Conservation (phyloP, 768 basidiomycete species). For the Lactarius indigo region DNA sequence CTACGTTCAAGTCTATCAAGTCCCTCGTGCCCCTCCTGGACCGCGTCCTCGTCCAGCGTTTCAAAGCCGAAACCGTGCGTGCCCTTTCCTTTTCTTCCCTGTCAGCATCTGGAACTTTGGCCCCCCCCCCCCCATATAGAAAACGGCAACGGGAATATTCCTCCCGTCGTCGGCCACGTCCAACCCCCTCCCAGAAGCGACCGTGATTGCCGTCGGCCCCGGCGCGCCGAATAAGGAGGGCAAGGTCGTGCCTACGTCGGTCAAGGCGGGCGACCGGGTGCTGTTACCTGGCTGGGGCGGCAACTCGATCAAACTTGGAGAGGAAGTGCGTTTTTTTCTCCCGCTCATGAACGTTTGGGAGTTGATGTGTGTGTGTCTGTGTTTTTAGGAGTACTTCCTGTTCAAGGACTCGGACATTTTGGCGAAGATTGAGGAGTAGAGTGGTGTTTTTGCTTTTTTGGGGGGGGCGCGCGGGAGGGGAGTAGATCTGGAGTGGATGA, state of each 20-base stretch:
- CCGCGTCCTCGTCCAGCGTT: conserved; percentile 95
- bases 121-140: too few species aligned
- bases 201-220: conserved; percentile 93
- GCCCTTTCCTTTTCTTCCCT: too few species aligned
- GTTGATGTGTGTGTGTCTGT: not conserved
- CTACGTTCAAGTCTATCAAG: conserved; percentile 95
- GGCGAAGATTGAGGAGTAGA: conserved; percentile 88
- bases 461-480: not conserved
- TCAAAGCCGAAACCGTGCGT: conserved; percentile 92
- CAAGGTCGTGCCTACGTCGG: conserved; percentile 62
- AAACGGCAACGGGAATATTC: conserved; percentile 97
- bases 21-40: conserved; percentile 87
- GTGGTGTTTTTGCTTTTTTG: not conserved
- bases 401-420: conserved; percentile 96
- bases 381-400: conserved; percentile 82
- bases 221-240: conserved; percentile 92
- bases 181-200: conserved; percentile 91
- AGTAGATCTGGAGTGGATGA: too few species aligned
- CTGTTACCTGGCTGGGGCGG: conserved; percentile 97
- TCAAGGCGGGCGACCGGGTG: conserved; percentile 89
- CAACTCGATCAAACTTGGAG: conserved; percentile 91
- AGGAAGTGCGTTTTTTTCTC: conserved; percentile 65
- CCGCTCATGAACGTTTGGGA: not conserved
- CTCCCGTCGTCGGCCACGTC: conserved; percentile 86
- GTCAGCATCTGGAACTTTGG: too few species aligned